phyloP scores from a whole-genome alignment of 176 grass and related monocot species.

The Olyra latifolia region DNA sequence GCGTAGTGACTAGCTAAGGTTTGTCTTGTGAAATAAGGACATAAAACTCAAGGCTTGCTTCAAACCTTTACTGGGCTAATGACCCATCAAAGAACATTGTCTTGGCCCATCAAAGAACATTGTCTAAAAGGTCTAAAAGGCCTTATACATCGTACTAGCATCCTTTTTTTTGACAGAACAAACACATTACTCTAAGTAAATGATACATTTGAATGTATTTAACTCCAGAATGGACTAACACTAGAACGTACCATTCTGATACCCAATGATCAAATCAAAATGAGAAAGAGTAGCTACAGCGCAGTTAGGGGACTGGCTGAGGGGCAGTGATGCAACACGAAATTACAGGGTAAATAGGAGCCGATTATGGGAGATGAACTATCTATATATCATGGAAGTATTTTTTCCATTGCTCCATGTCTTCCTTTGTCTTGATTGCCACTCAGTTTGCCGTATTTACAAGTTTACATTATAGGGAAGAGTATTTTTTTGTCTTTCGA shows the following conservation, averaged over 20 bases:
- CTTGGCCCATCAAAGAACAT: not conserved
- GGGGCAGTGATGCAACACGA: no score
- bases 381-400: no score
- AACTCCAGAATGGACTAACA: not conserved
- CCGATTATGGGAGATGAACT: no score
- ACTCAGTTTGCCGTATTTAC: not conserved
- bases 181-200: not conserved
- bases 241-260: not conserved
- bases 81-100: not conserved
- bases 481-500: not conserved
- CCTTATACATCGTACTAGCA: not conserved
- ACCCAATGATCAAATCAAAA: not conserved
- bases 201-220: not conserved
- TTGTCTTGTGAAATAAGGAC: not conserved
- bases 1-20: not conserved
- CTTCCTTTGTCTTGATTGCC: no score
- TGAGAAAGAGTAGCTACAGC: no score
- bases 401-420: no score
- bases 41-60: not conserved
- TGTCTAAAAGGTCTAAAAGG: constrained; percentile 10
- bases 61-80: not conserved
- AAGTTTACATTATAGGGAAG: not conserved
- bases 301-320: no score
- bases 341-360: no score
- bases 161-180: not conserved